Base-by-base conservation (phyloP, 2,329 filamentous ascomycete species). In the Nemania serpens region DNA sequence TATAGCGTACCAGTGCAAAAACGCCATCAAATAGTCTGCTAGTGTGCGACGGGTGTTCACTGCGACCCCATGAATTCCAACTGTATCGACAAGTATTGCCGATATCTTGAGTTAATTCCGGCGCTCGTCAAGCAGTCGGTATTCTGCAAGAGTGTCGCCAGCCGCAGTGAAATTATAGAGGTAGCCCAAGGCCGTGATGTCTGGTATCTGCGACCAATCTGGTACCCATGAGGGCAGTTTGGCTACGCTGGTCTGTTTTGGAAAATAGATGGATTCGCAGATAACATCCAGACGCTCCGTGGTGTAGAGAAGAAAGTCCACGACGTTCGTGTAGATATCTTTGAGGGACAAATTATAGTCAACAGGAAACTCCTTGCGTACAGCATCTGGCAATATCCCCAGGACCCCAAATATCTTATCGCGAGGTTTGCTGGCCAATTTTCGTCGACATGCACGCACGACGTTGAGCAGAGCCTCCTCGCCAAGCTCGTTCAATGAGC, bases 351-450 rank as follows among this genome's bases (percentile, higher is more conserved):
- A 46, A 20, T 42, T 65, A 60, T 76, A 77, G 57, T 77, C 68
- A 12, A 72, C 62, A 1, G 62, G 59, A 43, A 77, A 71, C 2
- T 71, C 66, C 1, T 58, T 63, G 6, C 69, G 67, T 2, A 74
- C 53, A 6, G 63, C 59, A n/a, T 69, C 61, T 0, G 68, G 66
- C 15, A 76, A 54, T 4, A 78, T 45, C 1, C 75, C 75, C 0
- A 77, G 61, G 17, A 78, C 64, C 5, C 72, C 75, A 55, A 71
- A 77, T 1, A 77, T 65, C 56, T 75, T 77, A 51, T 77, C 76
- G n/a, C 66, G 68, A 4, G 75, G 64, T 18, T 76, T 71, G 25
- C 67, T 60, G n/a, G 61, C 64, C 1, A 72, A 58, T 54, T 74
- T 74, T 22, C 58, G 60, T 34, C 73, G 61, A 51, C 67, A 72